Evolutionary conservation across 169 alveolate species (phyloP), one percentile per base, ranked within the genome.

Genomic region (Amoebophrya sp.): DNA sequence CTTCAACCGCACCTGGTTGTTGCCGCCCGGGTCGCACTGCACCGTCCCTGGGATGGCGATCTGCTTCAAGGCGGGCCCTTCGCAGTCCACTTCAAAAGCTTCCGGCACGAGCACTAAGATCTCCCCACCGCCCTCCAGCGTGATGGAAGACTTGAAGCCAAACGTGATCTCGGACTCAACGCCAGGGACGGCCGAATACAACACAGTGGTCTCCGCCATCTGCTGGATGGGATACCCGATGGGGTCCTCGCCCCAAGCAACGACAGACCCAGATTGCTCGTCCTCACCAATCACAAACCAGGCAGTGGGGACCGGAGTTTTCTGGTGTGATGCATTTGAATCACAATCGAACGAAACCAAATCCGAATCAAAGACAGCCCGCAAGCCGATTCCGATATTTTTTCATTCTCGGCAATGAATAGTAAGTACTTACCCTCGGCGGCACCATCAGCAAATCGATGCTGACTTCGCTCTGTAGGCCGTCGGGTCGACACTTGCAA

Each of bases 1-100:
- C 23, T 58, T 58, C 78, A 58, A 58, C 78, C 78, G 78, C 78
- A 58, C 78, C 34, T 58, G 78, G 78, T n/a, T 58, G 78, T 58
- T 58, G 39, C 78, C 78, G 20, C 48, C 48, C 48, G 4, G 48
- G 20, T 42, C 48, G 13, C 48, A 42, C 48, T 42, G 4, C 48
- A 42, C n/a, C 48, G 48, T 42, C 48, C 20, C 48, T 13, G 48
- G 23, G 4, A 58, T 13, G 23, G 78, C 7, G 23, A 58, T 58
- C 38, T 13, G 78, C 78, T 58, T 58, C 78, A 58, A 16, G 5
- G 7, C 23, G 7, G 34, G 34, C 7, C 23, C 78, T 10, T 58
- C 78, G 34, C 78, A 58, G 39, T 58, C 23, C 78, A 58, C 78
- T 29, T 58, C 78, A 29, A 58, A 58, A 13, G 78, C 78, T 16